Evolutionary conservation across 192 early-diverging fungal species (phyloP), one percentile per base, ranked within the genome.

Genomic region (Dissophora ornata): DNA sequence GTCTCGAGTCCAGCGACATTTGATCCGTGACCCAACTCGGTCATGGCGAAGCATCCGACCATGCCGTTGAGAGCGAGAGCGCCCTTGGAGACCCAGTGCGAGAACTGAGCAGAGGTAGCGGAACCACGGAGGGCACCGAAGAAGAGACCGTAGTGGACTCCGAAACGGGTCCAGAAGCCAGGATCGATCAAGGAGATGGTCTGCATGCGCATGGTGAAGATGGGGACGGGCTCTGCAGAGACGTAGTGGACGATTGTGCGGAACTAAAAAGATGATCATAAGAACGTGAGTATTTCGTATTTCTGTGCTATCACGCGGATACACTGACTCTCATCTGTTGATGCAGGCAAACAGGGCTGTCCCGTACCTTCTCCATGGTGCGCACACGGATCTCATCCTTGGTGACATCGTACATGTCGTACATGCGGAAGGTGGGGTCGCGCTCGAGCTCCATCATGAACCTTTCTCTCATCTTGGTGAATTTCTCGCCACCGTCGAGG

Each of bases 1-100:
- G 95, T 97, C 64, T 97, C 95, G 10, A 97, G 82, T n/a, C 92
- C 95, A 9, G 92, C 89, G 30, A 96, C 92, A 66, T 96, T 96
- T 25, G 93, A 94, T 1, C 94, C 94, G 36, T 95, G 91, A n/a
- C 91, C 94, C 19, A 95, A 70, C 80, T 97, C 95, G 1, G 95
- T 97, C 95, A 96, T 96, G 47, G 90, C 93, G 75, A 96, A 97
- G 83, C 94, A 97, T 30, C 95, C 95, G 3, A 90, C 83, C 71
- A 96, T 86, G 40, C 92, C 90, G 63, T 93, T 90, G 67, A 96
- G 74, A 24, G 91, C 86, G 12, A 96, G 66, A 10, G 93, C 93
- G 26, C 95, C 95, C 83, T 88, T 90, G 36, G 89, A 85, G 46
- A 92, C 87, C 93, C 94, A 97, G 81, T 95, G 90, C 5, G 84